A percentile compares a stretch with the other conserved stretches of the same genome.
Conservation (phyloP, 106 monocot genomes). For the Acanthochlamys bracteata region DNA sequence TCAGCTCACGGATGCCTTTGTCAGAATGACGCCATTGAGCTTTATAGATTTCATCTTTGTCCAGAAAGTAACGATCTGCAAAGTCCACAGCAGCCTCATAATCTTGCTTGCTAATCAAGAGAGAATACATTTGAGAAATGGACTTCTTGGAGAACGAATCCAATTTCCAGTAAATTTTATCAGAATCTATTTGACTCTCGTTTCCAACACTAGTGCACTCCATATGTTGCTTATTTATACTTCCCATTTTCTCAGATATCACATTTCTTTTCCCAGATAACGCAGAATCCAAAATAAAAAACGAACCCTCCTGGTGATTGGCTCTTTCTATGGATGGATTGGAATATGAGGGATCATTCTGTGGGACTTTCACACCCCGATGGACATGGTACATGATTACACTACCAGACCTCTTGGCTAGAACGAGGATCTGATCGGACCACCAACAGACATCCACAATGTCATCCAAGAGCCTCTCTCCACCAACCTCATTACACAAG, state of each 20-base stretch:
- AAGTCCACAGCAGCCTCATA: constrained; percentile 64
- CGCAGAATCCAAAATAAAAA: constrained; percentile 53
- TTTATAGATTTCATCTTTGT: constrained; percentile 80
- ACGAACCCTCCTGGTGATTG: constrained; percentile 27
- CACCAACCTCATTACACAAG: constrained; percentile 3
- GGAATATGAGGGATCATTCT: constrained; percentile 31
- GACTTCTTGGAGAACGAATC: constrained; percentile 55
- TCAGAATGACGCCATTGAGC: constrained; percentile 63
- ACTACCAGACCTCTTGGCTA: constrained; percentile 38
- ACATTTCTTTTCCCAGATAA: constrained; percentile 10
- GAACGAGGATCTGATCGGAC: constrained; percentile 54
- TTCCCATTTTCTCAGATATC: constrained; percentile 11
- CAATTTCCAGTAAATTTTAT: constrained; percentile 46
- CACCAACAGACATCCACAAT: constrained; percentile 74
- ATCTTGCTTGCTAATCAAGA: constrained; percentile 43
- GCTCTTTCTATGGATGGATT: constrained; percentile 47
- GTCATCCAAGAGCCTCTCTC: constrained; percentile 24
- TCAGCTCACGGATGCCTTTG: constrained; percentile 41
- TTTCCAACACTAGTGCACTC: not conserved
- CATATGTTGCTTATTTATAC: not conserved
- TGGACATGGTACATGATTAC: constrained; percentile 55
- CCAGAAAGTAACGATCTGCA: constrained; percentile 45
- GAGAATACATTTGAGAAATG: constrained; percentile 59
- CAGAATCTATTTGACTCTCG: constrained; percentile 13
- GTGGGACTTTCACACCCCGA: constrained; percentile 24